Conservation (phyloP, 495 filamentous ascomycete species). For the Diplogelasinospora grovesii region DNA sequence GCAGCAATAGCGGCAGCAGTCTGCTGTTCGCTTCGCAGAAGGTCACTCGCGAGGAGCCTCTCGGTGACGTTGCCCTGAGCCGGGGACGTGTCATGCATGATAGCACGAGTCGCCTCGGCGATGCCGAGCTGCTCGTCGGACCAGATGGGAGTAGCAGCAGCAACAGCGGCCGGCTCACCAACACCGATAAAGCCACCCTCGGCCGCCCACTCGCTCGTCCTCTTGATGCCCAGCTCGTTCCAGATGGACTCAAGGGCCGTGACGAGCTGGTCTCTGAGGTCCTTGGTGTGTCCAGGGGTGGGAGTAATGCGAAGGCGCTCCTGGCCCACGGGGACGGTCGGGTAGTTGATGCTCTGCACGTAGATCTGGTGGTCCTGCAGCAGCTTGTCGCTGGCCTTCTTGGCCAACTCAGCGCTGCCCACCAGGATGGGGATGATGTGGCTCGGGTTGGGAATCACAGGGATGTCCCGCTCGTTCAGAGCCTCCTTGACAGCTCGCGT, state of each 20-base stretch:
- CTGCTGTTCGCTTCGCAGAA: constrained; percentile 10
- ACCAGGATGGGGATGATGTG: constrained; percentile 95
- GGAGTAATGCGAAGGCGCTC: constrained; percentile 93
- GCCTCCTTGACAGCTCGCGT: constrained; percentile 84
- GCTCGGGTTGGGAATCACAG: constrained; percentile 96
- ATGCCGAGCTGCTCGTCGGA: constrained; percentile 79
- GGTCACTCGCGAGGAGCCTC: constrained; percentile 19
- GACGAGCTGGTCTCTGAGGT: constrained; percentile 80
- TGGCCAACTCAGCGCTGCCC: constrained; percentile 89
- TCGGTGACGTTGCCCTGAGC: constrained; percentile 14
- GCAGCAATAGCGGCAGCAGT: constrained; percentile 14
- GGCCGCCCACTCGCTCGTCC: constrained; percentile 82
- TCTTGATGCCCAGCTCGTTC: constrained; percentile 80
- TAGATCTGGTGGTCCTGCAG: constrained; percentile 87
- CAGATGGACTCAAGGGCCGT: constrained; percentile 80
- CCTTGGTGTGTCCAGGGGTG: constrained; percentile 80
- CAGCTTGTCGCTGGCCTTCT: constrained; percentile 80
- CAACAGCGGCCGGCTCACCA: constrained; percentile 56
- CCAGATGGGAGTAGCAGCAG: constrained; percentile 62
- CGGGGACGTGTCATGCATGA: constrained; percentile 26
- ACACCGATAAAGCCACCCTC: constrained; percentile 93
- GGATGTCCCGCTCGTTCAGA: constrained; percentile 70
- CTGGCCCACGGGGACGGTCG: constrained; percentile 92
- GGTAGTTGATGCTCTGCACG: constrained; percentile 98
- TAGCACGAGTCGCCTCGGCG: constrained; percentile 30